Base-by-base conservation (phyloP, 78 protist genomes). In the Dictyostelium brefeldianum region DNA sequence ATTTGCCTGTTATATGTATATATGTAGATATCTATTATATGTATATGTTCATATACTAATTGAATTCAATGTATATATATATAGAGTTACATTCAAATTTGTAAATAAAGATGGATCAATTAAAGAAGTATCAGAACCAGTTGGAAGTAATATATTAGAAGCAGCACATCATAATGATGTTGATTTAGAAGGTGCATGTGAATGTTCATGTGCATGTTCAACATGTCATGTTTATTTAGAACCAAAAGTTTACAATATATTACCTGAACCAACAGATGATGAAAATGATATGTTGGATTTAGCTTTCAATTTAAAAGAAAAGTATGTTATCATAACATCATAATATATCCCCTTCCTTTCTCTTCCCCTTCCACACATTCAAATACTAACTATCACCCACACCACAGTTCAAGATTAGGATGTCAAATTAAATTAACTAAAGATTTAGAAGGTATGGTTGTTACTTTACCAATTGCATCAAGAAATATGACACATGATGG, bases 251-350 rank as follows among this genome's bases (percentile, higher is more conserved):
- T 96, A 85, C 54, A 92, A 97, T 69, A 57, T 17, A n/a, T 92
- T 98, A 20, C 96, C 94, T 7, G 94, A 87, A 92, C 92, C 98
- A 4, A 57, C 89, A 17, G 99, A 98, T 27, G 98, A 97, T 25
- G 98, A 98, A 48, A 91, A 92, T 51, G 99, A 98, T 95, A 98
- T 98, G 99, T 84, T 98, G 64, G 99, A 98, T 81, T 47, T 98
- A 25, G 99, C 99, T 3, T 91, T 92, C 36, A 94, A 81, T 70
- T 95, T 98, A 22, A 78, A 80, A 11, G 96, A 92, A 27, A 98
- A 96, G 83, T 95, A 81, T 27, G 74, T 47, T 2, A 59, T 22
- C 69, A 59, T 59, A 17, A 18, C 7, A 59, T n/a, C n/a, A n/a
- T n/a, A n/a, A n/a, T 17, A 17, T 31, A 78, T 11, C 1, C 56